Conservation (phyloP, 116 monocot species). For the Cymodocea nodosa region DNA sequence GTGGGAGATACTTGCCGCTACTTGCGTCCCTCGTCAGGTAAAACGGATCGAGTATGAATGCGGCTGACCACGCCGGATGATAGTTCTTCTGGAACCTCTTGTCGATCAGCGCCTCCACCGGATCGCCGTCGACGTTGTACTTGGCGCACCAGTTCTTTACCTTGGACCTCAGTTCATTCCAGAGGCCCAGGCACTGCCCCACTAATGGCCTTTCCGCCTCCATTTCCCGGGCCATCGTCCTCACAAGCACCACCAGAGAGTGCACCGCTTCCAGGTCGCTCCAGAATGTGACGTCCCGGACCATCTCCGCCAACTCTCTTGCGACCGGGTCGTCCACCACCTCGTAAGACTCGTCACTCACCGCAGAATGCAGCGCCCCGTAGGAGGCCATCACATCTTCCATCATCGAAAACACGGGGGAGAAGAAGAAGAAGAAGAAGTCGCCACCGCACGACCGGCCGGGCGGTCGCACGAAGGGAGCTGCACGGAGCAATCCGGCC, state of each 20-base stretch:
- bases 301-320: constrained; percentile 38
- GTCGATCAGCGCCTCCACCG: constrained; percentile 44
- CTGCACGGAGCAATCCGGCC: constrained; percentile 33
- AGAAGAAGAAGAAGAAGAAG: constrained; percentile 7
- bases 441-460: not conserved
- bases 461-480: not conserved
- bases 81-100: constrained; percentile 75
- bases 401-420: constrained; percentile 44
- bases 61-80: constrained; percentile 96
- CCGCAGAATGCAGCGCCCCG: constrained; percentile 28
- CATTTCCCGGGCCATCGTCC: constrained; percentile 40
- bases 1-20: constrained; percentile 88
- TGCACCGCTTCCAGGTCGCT: constrained; percentile 48
- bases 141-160: constrained; percentile 56
- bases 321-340: constrained; percentile 35
- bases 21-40: constrained; percentile 74
- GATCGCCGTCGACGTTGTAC: constrained; percentile 26
- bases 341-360: constrained; percentile 55
- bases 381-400: constrained; percentile 51
- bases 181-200: constrained; percentile 81
- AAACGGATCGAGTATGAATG: constrained; percentile 84
- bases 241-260: constrained; percentile 40
- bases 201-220: constrained; percentile 75
- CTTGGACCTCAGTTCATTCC: constrained; percentile 67
- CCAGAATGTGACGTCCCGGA: constrained; percentile 58